Conservation (phyloP, 345 rosid genomes). For the Citrus sp. region DNA sequence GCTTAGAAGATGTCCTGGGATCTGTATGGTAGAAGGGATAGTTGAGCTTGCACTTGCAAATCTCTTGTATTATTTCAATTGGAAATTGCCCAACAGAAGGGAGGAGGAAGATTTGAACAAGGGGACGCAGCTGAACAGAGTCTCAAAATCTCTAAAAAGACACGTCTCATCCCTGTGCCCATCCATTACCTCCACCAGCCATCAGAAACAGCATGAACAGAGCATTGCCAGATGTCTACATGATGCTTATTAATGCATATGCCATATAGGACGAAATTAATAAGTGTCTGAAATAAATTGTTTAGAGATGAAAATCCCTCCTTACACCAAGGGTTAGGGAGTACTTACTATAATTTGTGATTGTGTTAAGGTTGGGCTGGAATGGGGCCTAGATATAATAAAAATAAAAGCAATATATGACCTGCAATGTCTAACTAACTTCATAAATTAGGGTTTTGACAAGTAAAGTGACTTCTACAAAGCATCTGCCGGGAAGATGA, state of each 20-base stretch:
- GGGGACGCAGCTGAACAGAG: slow-evolving; percentile 32
- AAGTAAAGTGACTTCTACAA: not conserved
- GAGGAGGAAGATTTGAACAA: slow-evolving; percentile 25
- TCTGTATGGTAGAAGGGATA: slow-evolving; percentile 17
- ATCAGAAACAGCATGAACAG: not conserved
- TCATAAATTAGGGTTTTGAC: not conserved
- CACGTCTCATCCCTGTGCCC: slow-evolving; percentile 26
- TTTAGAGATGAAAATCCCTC: not conserved
- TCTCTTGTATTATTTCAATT: slow-evolving; percentile 33
- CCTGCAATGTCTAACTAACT: not conserved
- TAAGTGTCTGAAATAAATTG: not conserved
- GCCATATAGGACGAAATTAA: not conserved
- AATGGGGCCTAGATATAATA: not conserved
- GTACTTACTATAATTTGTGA: not conserved
- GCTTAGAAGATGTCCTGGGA: slow-evolving; percentile 37
- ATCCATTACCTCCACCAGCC: not conserved
- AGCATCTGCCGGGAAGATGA: not conserved
- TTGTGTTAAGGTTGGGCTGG: not conserved
- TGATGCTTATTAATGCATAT: not conserved
- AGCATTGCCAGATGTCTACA: not conserved
- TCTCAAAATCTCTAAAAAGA: slow-evolving; percentile 27
- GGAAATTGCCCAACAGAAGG: slow-evolving; percentile 38
- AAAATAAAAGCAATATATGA: not conserved
- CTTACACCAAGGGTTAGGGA: not conserved
- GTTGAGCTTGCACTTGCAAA: slow-evolving; percentile 39